Percentiles rank a stretch among this genome's conserved stretches.
Conservation (phyloP, 345 rosid genomes). For the Gossypium thurberi region DNA sequence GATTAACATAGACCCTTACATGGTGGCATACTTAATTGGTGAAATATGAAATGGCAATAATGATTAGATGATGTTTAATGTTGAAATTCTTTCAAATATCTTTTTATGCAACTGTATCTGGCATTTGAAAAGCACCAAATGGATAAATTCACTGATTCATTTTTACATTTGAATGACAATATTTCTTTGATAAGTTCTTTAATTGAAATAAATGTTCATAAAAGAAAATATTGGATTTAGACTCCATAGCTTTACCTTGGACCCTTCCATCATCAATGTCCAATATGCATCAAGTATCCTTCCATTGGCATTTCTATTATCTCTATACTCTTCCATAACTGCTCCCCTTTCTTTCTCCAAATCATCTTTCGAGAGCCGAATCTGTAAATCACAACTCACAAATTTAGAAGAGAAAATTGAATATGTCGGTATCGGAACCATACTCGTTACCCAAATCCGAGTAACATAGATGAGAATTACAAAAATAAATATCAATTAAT, state of each 20-base stretch:
- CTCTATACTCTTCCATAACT: conserved; percentile 88
- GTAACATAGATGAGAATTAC: not conserved
- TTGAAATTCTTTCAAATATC: not conserved
- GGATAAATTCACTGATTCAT: not conserved
- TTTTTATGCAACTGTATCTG: not conserved
- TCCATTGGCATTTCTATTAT: conserved; percentile 74
- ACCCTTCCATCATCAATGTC: conserved; percentile 83
- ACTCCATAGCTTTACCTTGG: conserved; percentile 41
- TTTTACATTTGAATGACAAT: not conserved
- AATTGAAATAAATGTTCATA: not conserved
- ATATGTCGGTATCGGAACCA: not conserved
- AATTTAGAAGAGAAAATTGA: not conserved
- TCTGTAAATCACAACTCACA: conserved; percentile 28
- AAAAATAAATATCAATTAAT: not conserved
- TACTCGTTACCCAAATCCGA: not conserved
- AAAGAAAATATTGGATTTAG: not conserved
- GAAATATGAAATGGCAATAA: not conserved
- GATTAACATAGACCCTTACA: not conserved
- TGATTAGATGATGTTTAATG: not conserved
- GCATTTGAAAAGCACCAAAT: not conserved
- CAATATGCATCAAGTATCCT: conserved; percentile 90
- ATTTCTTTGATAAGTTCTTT: not conserved
- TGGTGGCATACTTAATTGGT: not conserved
- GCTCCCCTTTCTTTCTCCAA: conserved; percentile 93
- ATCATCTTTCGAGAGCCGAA: conserved; percentile 79